Evolutionary conservation across 2,329 filamentous ascomycete genomes (phyloP), one percentile per base, ranked within the genome.

Genomic region (Penicillium polonicum): DNA sequence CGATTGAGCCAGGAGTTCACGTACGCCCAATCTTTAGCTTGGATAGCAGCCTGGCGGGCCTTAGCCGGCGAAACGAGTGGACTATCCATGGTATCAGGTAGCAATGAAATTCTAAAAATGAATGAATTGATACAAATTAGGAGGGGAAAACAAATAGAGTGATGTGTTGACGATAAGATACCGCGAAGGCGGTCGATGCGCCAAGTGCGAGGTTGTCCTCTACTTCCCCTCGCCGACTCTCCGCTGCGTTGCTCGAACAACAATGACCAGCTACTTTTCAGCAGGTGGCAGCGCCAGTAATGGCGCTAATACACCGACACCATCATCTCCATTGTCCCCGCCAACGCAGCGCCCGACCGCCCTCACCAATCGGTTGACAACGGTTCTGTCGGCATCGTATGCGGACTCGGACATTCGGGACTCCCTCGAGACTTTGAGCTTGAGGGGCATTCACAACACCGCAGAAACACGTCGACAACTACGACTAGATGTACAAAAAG

Each of bases 321-420:
- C 60, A 3, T 69, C 70, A 0, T 70, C 71, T 25, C 55, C 70
- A n/a, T 72, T 68, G 8, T 70, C 72, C 25, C 71, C 68, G 5
- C 52, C 63, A 6, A 63, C 64, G 17, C 71, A 75, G 53, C 73
- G 73, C 53, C 74, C 74, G 15, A 91, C 85, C 73, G 88, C 91
- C 8, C 79, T 97, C 33, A 87, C 90, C 8, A 88, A 88, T 60
- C 91, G 94, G 70, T 85, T 97, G 65, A 90, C 91, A 25, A 88
- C 85, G 60, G 89, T 97, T 41, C 84, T 97, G 48, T 96, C 94
- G 4, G 88, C 91, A 2, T 96, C 93, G 0, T 97, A 96, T 76
- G 89, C 92, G 7, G 94, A 97, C 75, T 83, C 90, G 5, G 93
- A 97, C 65, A 96, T 97, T 65, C 86, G 91, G 63, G 90, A 96